These are phyloP conservation scores for Trichoderma semiorbis DNA, from an alignment of 2,329 filamentous ascomycete species.

Conservation along the genomic window DNA sequence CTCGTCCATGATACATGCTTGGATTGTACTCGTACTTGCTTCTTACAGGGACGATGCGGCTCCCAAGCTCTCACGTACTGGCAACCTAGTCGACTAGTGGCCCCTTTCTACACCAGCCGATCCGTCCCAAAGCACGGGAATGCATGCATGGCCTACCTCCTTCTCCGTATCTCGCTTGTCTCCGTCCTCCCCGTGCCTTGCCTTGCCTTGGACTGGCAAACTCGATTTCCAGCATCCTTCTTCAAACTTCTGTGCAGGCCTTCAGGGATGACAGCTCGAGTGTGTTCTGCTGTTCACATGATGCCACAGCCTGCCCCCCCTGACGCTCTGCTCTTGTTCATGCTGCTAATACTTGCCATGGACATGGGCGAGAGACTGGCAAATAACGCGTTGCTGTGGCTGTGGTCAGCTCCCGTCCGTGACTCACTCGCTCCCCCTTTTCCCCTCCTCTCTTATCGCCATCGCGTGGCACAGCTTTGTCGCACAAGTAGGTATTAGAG, in stretches of 20 bases:
- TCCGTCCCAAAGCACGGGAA: conserved; percentile 14
- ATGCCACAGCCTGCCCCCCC: not conserved
- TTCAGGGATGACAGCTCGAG: not conserved
- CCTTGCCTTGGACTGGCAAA: not conserved
- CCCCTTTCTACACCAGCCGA: conserved; percentile 12
- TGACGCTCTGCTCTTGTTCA: not conserved
- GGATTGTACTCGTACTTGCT: not conserved
- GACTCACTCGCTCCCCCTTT: conserved; percentile 8
- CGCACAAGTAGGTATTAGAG: not conserved
- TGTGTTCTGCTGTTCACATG: conserved; percentile 11
- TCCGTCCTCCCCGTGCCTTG: conserved; percentile 1
- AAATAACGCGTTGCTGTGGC: conserved; percentile 14
- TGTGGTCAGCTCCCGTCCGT: conserved; percentile 14
- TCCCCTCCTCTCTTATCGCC: conserved; percentile 7
- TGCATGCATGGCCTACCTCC: conserved; percentile 10
- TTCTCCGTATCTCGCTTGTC: conserved; percentile 14
- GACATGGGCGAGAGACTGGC: not conserved
- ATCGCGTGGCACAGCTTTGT: conserved; percentile 14
- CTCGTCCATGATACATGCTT: not conserved
- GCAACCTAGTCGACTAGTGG: not conserved
- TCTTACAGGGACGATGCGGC: not conserved
- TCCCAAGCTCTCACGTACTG: not conserved
- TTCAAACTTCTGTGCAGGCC: not conserved
- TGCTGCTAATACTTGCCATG: not conserved
- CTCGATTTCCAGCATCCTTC: not conserved